Percentiles rank a stretch among this genome's conserved stretches.
phyloP scores from a whole-genome alignment of 257 asterid species.

The Salvia rosmarinus region DNA sequence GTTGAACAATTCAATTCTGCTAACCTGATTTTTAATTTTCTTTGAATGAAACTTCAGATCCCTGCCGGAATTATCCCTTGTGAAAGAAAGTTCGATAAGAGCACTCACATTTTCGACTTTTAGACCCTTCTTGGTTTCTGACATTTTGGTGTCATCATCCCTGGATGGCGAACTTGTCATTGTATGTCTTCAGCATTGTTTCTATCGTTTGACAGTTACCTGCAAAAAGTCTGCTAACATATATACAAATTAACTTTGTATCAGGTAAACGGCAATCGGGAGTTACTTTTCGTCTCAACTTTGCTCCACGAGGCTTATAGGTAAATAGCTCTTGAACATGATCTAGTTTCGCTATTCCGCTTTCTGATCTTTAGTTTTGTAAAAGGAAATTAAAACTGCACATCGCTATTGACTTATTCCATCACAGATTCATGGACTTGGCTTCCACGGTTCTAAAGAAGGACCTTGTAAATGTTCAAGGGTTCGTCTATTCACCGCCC shows the following conservation, averaged over 20 bases:
- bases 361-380: too few relatives aligned
- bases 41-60: slow-evolving; percentile 59
- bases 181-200: slow-evolving; percentile 46
- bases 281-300: slow-evolving; percentile 70
- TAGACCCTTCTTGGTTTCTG: slow-evolving; percentile 53
- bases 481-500: slow-evolving; percentile 41
- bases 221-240: slow-evolving; percentile 17
- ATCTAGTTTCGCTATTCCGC: neutral
- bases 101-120: slow-evolving; percentile 57
- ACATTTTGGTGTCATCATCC: slow-evolving; percentile 62
- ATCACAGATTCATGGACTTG: slow-evolving; percentile 58
- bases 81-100: slow-evolving; percentile 75
- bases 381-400: neutral
- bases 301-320: slow-evolving; percentile 67
- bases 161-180: slow-evolving; percentile 69
- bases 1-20: neutral
- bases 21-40: neutral
- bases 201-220: slow-evolving; percentile 8
- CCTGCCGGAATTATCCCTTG: slow-evolving; percentile 79
- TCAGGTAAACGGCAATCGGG: slow-evolving; percentile 83
- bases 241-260: slow-evolving; percentile 10
- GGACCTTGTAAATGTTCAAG: slow-evolving; percentile 56
- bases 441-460: slow-evolving; percentile 58
- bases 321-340: slow-evolving; percentile 37
- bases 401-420: slow-evolving; percentile 24